Percentiles rank a stretch among this genome's conserved stretches.
Evolutionary conservation across 371 early-diverging fungal genomes (phyloP).

Genomic region (Basidiobolus meristosporus): DNA sequence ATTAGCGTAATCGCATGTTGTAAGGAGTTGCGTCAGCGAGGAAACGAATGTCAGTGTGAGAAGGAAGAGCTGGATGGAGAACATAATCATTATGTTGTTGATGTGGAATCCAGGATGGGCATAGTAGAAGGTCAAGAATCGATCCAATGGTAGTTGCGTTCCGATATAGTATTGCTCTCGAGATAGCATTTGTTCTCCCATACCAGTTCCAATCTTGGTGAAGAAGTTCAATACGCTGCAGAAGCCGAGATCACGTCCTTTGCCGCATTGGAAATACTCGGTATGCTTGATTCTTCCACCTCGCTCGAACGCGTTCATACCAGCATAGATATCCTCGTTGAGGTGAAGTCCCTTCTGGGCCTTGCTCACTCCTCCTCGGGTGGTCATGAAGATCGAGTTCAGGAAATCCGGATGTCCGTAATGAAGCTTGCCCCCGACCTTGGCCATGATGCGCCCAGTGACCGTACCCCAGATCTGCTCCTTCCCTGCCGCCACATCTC

Average conservation of each 20-base stretch:
- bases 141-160: conserved; percentile 61
- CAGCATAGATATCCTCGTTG: conserved; percentile 87
- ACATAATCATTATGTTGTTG: conserved; percentile 79
- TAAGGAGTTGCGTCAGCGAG: conserved; percentile 39
- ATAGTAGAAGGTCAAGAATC: conserved; percentile 76
- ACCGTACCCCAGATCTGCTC: conserved; percentile 80
- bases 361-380: conserved; percentile 75
- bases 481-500: conserved; percentile 82
- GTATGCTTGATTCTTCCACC: conserved; percentile 81
- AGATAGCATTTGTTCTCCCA: conserved; percentile 78
- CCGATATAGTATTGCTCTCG: conserved; percentile 82
- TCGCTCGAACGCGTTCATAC: conserved; percentile 72
- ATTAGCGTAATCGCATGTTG: conserved; percentile 19
- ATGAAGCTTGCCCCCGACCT: too few species aligned
- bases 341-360: conserved; percentile 81
- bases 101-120: conserved; percentile 84
- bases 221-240: conserved; percentile 76
- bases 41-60: conserved; percentile 53
- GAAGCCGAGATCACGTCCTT: conserved; percentile 84
- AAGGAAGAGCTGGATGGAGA: conserved; percentile 72
- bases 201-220: too few species aligned
- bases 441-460: too few species aligned
- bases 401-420: conserved; percentile 89
- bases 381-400: conserved; percentile 75
- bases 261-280: conserved; percentile 84